phyloP scores from a whole-genome alignment of 139 green algal genomes.

The Chlamydomonas urium region DNA sequence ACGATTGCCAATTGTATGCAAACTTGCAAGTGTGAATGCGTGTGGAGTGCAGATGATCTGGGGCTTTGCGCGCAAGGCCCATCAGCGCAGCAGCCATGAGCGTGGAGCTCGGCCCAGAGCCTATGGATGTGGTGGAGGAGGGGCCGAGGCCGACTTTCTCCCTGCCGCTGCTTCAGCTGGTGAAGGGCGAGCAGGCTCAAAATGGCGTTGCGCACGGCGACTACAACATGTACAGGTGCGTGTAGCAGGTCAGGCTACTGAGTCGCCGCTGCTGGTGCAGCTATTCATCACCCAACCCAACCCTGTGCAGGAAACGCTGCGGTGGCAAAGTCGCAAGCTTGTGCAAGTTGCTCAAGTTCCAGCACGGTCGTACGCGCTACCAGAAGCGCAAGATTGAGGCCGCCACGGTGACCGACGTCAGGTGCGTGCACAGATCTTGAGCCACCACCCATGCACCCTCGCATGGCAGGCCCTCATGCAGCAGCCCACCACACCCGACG shows the following conservation, averaged over 20 bases:
- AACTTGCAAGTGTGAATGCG: no score
- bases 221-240: slow-evolving; percentile 73
- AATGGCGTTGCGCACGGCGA: slow-evolving; percentile 78
- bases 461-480: neutral
- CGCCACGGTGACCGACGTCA: slow-evolving; percentile 56
- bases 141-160: no score
- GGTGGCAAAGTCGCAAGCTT: slow-evolving; percentile 62
- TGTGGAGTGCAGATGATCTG: no score
- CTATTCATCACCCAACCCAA: neutral
- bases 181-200: slow-evolving; percentile 65
- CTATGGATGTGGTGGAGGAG: no score
- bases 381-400: slow-evolving; percentile 73
- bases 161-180: slow-evolving; percentile 42
- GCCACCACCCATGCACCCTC: neutral
- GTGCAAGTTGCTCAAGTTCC: slow-evolving; percentile 78
- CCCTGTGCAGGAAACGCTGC: slow-evolving; percentile 81
- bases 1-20: no score
- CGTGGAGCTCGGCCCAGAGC: no score
- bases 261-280: no score
- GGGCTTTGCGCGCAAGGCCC: no score
- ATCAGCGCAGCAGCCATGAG: no score
- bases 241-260: neutral
- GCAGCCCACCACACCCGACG: neutral
- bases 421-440: slow-evolving; percentile 32
- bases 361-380: slow-evolving; percentile 83